Base-by-base conservation (phyloP, 352 stramenopile species). In the Thalassiosira sp. region DNA sequence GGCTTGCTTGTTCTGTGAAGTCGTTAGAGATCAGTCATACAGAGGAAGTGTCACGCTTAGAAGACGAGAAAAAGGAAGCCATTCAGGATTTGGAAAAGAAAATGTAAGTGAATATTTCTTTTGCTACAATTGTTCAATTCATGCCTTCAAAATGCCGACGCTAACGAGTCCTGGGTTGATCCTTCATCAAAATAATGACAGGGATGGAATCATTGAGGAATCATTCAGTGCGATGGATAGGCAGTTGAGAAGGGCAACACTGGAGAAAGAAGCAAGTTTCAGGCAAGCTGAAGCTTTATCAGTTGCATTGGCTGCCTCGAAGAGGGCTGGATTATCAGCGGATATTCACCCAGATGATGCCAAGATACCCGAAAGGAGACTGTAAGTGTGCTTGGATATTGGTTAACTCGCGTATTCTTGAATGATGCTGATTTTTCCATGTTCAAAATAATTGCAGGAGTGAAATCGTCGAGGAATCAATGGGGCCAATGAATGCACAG, bases 21-120 rank as follows among this genome's bases (percentile, higher is more conserved):
- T n/a, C n/a, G n/a, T n/a, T n/a, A n/a, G n/a, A n/a, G n/a, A 42
- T 5, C 10, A 58, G 25, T 48, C 59, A 68, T 1, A 27, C 20
- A 37, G 31, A 64, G n/a, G 18, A 35, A 24, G 2, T 53, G 56
- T 20, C 56, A 2, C 35, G 40, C n/a, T 20, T 53, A 20, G 56
- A 64, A 18, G 37, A 3, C 11, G 45, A 53, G n/a, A 64, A 64
- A 49, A 25, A n/a, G 37, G 35, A 5, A 16, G 37, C 3, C 11
- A 46, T 46, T 46, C 7, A 16, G 37, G 37, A 46, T 5, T 13
- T 46, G 37, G 11, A 46, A 16, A 46, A 46, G 37, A 46, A 46
- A 46, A 46, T 46, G 37, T 46, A 46, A 46, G 37, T 46, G 16
- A 46, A 46, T 46, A 18, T 46, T 11, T 5, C 6, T 2, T 16